These are phyloP conservation scores for Neobulgaria alba DNA, from an alignment of 2,329 filamentous ascomycete species.

Conservation along the genomic window DNA sequence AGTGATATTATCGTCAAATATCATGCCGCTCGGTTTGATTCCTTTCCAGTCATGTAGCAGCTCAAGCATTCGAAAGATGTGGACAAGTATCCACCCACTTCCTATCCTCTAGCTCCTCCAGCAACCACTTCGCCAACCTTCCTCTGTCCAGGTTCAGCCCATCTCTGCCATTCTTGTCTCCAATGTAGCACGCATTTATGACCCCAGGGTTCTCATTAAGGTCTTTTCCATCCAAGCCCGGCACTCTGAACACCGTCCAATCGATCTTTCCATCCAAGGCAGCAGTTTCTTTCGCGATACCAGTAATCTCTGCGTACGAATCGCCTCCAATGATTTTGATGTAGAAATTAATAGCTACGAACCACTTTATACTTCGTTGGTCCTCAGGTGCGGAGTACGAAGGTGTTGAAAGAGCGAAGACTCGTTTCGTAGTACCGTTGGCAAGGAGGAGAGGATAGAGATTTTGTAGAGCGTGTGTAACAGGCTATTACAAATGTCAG, in stretches of 20 bases:
- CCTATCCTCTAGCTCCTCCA: slow-evolving; percentile 18
- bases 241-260: slow-evolving; percentile 23
- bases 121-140: slow-evolving; percentile 19
- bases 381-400: slow-evolving; percentile 21
- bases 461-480: slow-evolving; percentile 16
- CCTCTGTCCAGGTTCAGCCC: slow-evolving; percentile 17
- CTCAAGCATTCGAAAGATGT: slow-evolving; percentile 16
- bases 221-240: slow-evolving; percentile 13
- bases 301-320: slow-evolving; percentile 14
- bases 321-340: slow-evolving; percentile 19
- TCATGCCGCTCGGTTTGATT: no score
- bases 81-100: slow-evolving; percentile 19
- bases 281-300: slow-evolving; percentile 19
- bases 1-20: no score
- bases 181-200: slow-evolving; percentile 17
- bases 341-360: slow-evolving; percentile 17
- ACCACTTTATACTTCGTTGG: slow-evolving; percentile 14
- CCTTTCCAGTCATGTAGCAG: no score
- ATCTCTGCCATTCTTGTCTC: slow-evolving; percentile 18
- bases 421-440: slow-evolving; percentile 11
- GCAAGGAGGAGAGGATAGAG: slow-evolving; percentile 18
- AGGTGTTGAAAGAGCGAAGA: slow-evolving; percentile 21
- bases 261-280: slow-evolving; percentile 16
- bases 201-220: slow-evolving; percentile 13
- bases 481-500: slow-evolving; percentile 11